Evolutionary conservation across 2,329 filamentous ascomycete species (phyloP).

Genomic region (Lecanicillium sp.): DNA sequence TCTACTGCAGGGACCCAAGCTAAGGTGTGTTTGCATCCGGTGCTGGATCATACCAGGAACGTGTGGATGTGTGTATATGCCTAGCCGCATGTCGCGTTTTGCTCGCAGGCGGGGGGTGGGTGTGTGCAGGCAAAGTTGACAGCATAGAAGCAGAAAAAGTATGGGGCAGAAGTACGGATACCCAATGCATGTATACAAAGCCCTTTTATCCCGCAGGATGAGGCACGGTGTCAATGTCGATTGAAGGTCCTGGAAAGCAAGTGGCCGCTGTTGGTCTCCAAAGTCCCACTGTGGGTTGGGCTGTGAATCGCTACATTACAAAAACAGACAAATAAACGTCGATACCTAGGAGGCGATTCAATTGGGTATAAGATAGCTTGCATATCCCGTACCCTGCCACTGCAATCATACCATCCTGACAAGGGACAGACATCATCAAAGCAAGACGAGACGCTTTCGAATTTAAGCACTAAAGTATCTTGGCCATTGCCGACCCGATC

Average conservation of each 20-base stretch:
- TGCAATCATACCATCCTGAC: too few species aligned
- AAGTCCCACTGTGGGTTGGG: slow-evolving; percentile 10
- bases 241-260: slow-evolving; percentile 8
- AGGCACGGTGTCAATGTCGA: slow-evolving; percentile 6
- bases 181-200: slow-evolving; percentile 30
- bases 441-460: too few species aligned
- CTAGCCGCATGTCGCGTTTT: slow-evolving; percentile 8
- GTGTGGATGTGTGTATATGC: slow-evolving; percentile 9
- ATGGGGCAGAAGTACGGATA: slow-evolving; percentile 31
- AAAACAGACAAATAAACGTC: slow-evolving; percentile 16
- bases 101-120: slow-evolving; percentile 12
- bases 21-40: too few species aligned
- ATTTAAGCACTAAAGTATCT: too few species aligned
- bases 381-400: slow-evolving; percentile 15
- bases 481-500: too few species aligned
- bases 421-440: too few species aligned
- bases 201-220: slow-evolving; percentile 16
- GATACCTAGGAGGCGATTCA: slow-evolving; percentile 10
- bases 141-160: slow-evolving; percentile 10
- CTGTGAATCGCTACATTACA: slow-evolving; percentile 8
- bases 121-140: slow-evolving; percentile 19
- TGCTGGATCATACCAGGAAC: slow-evolving; percentile 12
- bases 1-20: too few species aligned
- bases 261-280: slow-evolving; percentile 8
- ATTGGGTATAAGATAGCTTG: slow-evolving; percentile 32